phyloP scores from a whole-genome alignment of 345 rosid species.

The Reutealis trisperma region DNA sequence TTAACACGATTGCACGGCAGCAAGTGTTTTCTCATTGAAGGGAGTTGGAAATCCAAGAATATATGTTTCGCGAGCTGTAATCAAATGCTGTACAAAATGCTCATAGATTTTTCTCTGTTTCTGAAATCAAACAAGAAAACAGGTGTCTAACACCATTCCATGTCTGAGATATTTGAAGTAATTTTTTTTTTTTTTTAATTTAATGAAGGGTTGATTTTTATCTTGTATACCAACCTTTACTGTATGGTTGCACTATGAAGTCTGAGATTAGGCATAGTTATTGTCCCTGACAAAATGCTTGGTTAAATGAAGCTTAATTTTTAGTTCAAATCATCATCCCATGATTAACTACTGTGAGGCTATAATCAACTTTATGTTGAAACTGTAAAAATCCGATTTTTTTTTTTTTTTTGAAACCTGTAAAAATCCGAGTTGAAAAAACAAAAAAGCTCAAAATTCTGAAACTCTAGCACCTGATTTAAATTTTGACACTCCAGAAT shows the following conservation, averaged over 20 bases:
- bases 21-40: neutral
- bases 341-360: no score
- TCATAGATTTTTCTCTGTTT: neutral
- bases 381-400: no score
- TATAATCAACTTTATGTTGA: no score
- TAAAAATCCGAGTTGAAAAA: no score
- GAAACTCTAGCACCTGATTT: no score
- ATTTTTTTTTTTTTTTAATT: no score
- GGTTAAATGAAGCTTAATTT: no score
- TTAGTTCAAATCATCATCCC: no score
- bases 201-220: neutral
- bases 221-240: neutral
- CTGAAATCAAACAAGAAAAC: neutral
- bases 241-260: neutral
- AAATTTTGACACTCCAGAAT: no score
- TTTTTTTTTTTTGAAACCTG: no score
- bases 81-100: neutral
- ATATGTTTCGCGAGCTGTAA: neutral
- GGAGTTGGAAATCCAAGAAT: neutral
- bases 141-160: neutral
- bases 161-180: neutral
- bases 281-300: neutral
- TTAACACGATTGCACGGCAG: neutral
- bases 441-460: no score
- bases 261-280: no score